Evolutionary conservation across 768 basidiomycete genomes (phyloP), one percentile per base, ranked within the genome.

Genomic region (Leccinum rimulosum): DNA sequence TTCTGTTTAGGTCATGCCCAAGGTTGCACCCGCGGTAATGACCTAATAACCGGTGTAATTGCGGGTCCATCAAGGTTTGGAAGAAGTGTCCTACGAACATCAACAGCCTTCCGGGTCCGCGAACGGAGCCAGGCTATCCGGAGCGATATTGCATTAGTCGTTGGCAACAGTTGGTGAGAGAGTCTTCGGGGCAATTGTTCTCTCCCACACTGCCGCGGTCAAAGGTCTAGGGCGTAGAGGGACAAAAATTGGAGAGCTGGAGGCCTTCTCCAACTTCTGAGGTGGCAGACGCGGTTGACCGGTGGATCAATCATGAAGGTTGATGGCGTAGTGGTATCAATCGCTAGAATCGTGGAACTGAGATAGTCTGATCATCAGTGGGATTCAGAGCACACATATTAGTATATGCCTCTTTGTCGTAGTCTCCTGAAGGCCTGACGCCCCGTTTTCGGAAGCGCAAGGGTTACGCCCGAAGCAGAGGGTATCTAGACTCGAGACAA

Each of bases 301-400:
- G 15, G 40, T 43, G n/a, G 25, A 55, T 36, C 63, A 51, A 59
- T 63, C 55, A 57, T 60, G 52, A 31, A 28, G 33, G 22, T 54
- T 11, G 22, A 31, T 59, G 30, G 52, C 57, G 55, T 53, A 19
- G 43, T 22, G 22, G 22, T 22, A 22, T 22, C 22, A 22, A 22
- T 22, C 5, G n/a, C 4, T 19, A 19, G 8, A 9, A 27, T 12
- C 25, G 22, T 17, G 17, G 31, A 17, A 10, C 25, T 50, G 27
- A 17, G 11, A 50, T 3, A 43, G 4, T 33, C 11, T 12, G 31
- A 33, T 28, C 22, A 22, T 22, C 22, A 17, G 3, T 33, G 31
- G 11, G 31, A 12, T 33, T 33, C 31, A 33, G 8, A 22, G 25
- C n/a, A 19, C 7, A 12, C 36, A 40, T n/a, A 40, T 8, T n/a